Evolutionary conservation across 495 filamentous ascomycete genomes (phyloP), one percentile per base, ranked within the genome.

Genomic region (Aspergillus sclerotiicarbonarius): DNA sequence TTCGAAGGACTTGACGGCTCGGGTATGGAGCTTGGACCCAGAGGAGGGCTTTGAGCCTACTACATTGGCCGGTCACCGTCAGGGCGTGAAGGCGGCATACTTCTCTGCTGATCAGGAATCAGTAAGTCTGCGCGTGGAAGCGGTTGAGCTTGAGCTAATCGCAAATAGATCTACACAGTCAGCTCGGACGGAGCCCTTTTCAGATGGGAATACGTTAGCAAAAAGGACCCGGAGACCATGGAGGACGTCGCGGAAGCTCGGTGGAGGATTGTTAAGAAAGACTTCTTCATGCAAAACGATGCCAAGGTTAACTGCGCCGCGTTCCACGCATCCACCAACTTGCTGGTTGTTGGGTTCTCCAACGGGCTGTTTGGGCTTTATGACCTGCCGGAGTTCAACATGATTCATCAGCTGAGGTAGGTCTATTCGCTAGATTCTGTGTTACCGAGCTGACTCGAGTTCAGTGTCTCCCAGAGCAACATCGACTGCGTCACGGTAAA

Each of bases 371-470:
- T 98, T 64, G 87, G 88, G 6, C 76, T 98, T 13, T 96, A 98
- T 72, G 94, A 98, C 63, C 82, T 98, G 71, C 94, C 94, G n/a
- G 91, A 93, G 50, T 98, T 98, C 78, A 96, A 89, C 72, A 85
- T 86, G 72, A 96, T 98, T 45, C 94, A 98, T 64, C 92, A 87
- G 15, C 69, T 90, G 33, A 86, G 82, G 84, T 85, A 76, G 29
- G 54, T 55, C 30, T 39, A 15, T 45, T n/a, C 15, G 4, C 13
- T 37, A 2, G 1, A n/a, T 25, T n/a, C 8, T 43, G 20, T 37
- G 2, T 12, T 35, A 19, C 41, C 19, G 9, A 32, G 48, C 72
- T 78, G 46, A 79, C 56, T 25, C 2, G 48, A 6, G 65, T 76
- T 19, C 53, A 96, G 91, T 72, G 92, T 98, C 62, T 97, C 95